phyloP scores from a whole-genome alignment of 2,329 filamentous ascomycete genomes.

The Colletotrichum lindemuthianum region DNA sequence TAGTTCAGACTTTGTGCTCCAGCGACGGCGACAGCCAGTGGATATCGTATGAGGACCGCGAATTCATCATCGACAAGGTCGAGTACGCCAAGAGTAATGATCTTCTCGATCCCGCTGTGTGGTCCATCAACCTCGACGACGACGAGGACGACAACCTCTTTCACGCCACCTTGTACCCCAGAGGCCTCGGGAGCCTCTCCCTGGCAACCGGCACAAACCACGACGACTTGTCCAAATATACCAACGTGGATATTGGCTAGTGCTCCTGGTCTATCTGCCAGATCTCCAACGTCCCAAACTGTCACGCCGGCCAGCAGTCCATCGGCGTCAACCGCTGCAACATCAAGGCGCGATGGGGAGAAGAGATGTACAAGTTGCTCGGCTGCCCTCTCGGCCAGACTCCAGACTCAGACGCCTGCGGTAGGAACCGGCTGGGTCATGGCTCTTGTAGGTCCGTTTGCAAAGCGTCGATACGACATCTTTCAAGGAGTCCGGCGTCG shows the following conservation, averaged over 20 bases:
- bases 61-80: constrained; percentile 30
- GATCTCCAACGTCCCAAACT: background rate
- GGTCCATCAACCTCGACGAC: constrained; percentile 30
- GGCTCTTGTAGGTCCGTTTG: background rate
- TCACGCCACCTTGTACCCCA: constrained; percentile 6
- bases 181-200: constrained; percentile 3
- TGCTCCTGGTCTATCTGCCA: too few species aligned
- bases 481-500: constrained; percentile 5
- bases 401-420: constrained; percentile 5
- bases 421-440: background rate
- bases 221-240: constrained; percentile 6
- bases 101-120: constrained; percentile 29
- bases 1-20: too few species aligned
- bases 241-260: too few species aligned
- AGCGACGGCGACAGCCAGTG: constrained; percentile 2
- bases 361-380: background rate
- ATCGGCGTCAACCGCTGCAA: constrained; percentile 4
- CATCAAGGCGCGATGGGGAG: background rate
- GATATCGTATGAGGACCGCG: constrained; percentile 36
- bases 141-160: constrained; percentile 9
- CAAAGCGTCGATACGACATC: background rate
- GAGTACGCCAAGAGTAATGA: constrained; percentile 27
- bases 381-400: constrained; percentile 8
- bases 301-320: background rate
- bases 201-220: constrained; percentile 4